Evolutionary conservation across 1,139 yeast species (phyloP), one percentile per base, ranked within the genome.

Genomic region (Hemisphaericaspora xylanilytica): DNA sequence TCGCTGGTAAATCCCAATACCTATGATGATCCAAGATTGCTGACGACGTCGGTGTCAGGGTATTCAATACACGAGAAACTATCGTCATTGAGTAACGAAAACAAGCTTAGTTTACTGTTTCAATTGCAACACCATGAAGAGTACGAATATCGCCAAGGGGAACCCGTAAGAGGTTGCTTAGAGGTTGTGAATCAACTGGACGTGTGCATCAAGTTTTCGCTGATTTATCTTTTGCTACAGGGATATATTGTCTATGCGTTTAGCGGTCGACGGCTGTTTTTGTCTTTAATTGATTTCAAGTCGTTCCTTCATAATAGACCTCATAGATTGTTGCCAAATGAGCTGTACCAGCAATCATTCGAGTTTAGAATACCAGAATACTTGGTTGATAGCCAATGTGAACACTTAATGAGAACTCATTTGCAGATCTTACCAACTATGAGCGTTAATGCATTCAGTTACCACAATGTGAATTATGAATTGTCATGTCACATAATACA

Each of bases 241-340:
- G 46, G 46, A 8, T 13, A 21, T 28, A 17, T 39, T 10, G 17
- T n/a, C 11, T 27, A 32, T 18, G 31, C 34, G 16, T 32, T 27
- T 10, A 29, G 28, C 13, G 13, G 21, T n/a, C 39, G 33, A 16
- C 30, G 28, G 13, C 12, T 27, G 4, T 40, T 43, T 24, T 32
- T 43, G 17, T 41, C 46, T 3, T 34, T 39, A 31, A 33, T 43
- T 28, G 46, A 43, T 28, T 41, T 39, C 18, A 41, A 35, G 6
- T 28, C 32, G 8, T 31, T 31, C 22, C 13, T 33, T 6, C 13
- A 28, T 21, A 11, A 16, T 11, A 11, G 16, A 12, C 35, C 35
- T 16, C 35, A 38, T 16, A 33, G 18, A 17, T 16, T 35, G 12
- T 13, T 16, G 3, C 28, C 32, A 5, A 26, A 26, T 14, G 26